Base-by-base conservation (phyloP, 352 stramenopile genomes). In the Lagenidium sp. region DNA sequence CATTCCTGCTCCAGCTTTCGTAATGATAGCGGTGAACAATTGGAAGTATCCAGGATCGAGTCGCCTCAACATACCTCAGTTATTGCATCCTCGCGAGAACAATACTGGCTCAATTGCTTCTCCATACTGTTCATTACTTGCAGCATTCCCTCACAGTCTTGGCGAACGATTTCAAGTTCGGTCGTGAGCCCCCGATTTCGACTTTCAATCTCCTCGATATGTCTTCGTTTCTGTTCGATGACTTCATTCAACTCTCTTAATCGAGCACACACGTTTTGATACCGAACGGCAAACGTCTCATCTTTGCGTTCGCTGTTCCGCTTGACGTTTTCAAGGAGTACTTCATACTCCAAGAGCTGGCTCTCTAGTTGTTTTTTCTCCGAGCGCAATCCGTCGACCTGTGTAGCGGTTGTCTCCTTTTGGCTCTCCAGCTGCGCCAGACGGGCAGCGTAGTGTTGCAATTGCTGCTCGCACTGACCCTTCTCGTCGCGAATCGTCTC, bases 51-150 rank as follows among this genome's bases (percentile, higher is more conserved):
- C n/a, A n/a, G n/a, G n/a, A n/a, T n/a, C n/a, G n/a, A n/a, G n/a
- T n/a, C n/a, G n/a, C n/a, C n/a, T n/a, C n/a, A n/a, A n/a, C 35
- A 28, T 44, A 87, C 78, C 63, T 86, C 73, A 12, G 74, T 49
- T 0, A 92, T 76, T 12, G 74, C 72, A 18, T 89, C 76, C 50
- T 92, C 79, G 13, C 79, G 56, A 6, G 70, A 48, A 23, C 65
- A 82, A 37, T 89, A 92, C 39, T 88, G 73, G 19, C 63, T 83
- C 18, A 92, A 45, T 43, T 89, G 79, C 26, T 86, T 89, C 43
- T 92, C 79, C 79, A 92, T 92, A 16, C 60, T 74, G 18, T 65
- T 85, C 36, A 92, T 68, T 23, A 92, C 79, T n/a, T 69, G 67
- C 3, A 92, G 39, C 74, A 92, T 92, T 5, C 76, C 79, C 55